Conservation (phyloP, 345 rosid species). For the Aquilaria malaccensis region DNA sequence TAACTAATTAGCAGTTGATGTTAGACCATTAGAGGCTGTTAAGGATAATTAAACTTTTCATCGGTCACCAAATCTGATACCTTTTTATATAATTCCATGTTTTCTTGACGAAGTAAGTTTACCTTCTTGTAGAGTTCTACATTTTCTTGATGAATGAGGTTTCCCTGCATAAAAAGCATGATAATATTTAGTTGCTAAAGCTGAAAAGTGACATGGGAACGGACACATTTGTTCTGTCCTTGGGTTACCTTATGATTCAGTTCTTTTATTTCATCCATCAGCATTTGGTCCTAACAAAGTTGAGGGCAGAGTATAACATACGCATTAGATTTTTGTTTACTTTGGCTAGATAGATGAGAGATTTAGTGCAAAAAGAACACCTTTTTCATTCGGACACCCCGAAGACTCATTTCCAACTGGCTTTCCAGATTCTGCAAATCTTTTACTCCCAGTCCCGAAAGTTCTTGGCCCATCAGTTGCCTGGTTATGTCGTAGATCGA, state of each 20-base stretch:
- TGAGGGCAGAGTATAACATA: constrained; percentile 8
- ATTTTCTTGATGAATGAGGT: constrained; percentile 53
- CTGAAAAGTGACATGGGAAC: constrained; percentile 5
- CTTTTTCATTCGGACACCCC: constrained; percentile 52
- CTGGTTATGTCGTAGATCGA: constrained; percentile 25
- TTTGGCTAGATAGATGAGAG: too few species aligned
- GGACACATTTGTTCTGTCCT: constrained; percentile 5
- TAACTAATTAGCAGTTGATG: constrained; percentile 3
- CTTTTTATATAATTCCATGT: constrained; percentile 38
- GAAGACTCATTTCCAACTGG: constrained; percentile 47
- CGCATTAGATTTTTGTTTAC: constrained; percentile 4
- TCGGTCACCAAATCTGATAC: constrained; percentile 17
- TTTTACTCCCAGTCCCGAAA: constrained; percentile 44
- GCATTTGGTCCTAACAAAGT: constrained; percentile 44
- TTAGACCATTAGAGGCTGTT: constrained; percentile 13
- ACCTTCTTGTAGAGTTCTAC: constrained; percentile 68
- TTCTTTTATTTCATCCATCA: constrained; percentile 59
- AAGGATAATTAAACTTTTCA: constrained; percentile 5
- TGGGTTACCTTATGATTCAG: constrained; percentile 43
- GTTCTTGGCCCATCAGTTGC: constrained; percentile 78
- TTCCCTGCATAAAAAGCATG: constrained; percentile 36
- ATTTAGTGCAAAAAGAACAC: constrained; percentile 16
- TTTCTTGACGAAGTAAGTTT: constrained; percentile 41
- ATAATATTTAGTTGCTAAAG: constrained; percentile 18
- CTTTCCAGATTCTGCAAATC: constrained; percentile 56